Evolutionary conservation across 2,329 filamentous ascomycete genomes (phyloP), one percentile per base, ranked within the genome.

Genomic region (Zalaria sp.): DNA sequence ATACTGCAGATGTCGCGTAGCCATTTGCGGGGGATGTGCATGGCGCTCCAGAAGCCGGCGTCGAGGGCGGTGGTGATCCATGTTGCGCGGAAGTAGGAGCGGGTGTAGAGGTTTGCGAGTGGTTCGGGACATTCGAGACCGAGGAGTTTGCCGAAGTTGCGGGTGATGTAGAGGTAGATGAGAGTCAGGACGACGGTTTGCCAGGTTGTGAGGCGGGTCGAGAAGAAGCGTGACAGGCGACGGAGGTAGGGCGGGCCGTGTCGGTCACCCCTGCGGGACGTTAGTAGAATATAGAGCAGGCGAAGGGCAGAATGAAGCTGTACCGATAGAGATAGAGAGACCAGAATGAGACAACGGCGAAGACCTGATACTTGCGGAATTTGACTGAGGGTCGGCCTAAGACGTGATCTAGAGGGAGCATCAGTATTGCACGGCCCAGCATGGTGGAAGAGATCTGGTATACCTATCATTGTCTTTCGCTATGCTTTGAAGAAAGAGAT

Each of bases 11-110:
- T 57, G 57, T 96, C 88, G 34, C 87, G 73, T 35, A 94, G 51
- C 77, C 83, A 88, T 53, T 83, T 87, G 38, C 70, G 70, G 43
- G 75, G 76, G 48, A 98, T 88, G 53, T 79, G 81, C 91, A 98
- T 98, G 29, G 91, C 91, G 0, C 87, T 94, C 91, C 91, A 98
- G 61, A 95, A 98, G 1, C 91, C 91, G 4, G 91, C 91, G 54
- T 98, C 91, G 46, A 98, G 65, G 0, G 87, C 91, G 0, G 91
- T 98, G 41, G 91, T 79, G 10, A 96, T 77, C 91, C 91, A 98
- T 57, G 91, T 98, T 42, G 91, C 91, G 38, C 91, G 81, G 60
- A 94, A 98, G 65, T 93, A 98, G 27, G 83, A 79, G 40, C 85
- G 73, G 42, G 84, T 86, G 65, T 98, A 98, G 59, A 96, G 81